A percentile compares a stretch with the other conserved stretches of the same genome.
Conservation (phyloP, 2,329 filamentous ascomycete species). For the Tolypocladium ovalisporum region DNA sequence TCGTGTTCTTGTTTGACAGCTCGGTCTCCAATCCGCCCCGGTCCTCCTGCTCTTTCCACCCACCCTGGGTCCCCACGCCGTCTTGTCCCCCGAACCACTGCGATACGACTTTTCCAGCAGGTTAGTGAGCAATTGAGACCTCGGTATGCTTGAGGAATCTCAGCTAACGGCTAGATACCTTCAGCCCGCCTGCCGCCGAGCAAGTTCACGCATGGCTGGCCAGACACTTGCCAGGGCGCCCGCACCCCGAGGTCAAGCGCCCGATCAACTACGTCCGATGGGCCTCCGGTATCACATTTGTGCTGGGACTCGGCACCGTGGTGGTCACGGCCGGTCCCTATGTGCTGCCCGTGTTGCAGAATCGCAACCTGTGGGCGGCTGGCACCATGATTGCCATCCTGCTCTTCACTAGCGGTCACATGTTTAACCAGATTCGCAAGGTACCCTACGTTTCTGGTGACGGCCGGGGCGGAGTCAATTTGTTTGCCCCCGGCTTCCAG, state of each 20-base stretch:
- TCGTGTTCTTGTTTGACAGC: conserved; percentile 35
- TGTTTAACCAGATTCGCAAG: conserved; percentile 98
- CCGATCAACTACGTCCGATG: conserved; percentile 82
- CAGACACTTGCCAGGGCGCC: conserved; percentile 66
- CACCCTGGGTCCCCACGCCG: conserved; percentile 71
- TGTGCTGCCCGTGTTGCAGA: conserved; percentile 70
- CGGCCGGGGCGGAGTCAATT: conserved; percentile 74
- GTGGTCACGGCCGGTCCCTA: conserved; percentile 66
- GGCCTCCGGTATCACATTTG: conserved; percentile 53
- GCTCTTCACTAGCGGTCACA: conserved; percentile 90
- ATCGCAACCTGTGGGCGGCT: conserved; percentile 88
- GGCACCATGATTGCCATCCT: conserved; percentile 81
- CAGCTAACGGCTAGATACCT: background rate
- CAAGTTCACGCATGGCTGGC: conserved; percentile 68
- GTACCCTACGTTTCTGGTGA: conserved; percentile 85
- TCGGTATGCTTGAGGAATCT: background rate
- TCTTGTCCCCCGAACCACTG: conserved; percentile 53
- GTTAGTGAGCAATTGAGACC: conserved; percentile 35
- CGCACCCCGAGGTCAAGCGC: conserved; percentile 66
- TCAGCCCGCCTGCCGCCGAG: conserved; percentile 64
- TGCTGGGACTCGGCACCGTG: conserved; percentile 59
- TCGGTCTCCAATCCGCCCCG: conserved; percentile 88
- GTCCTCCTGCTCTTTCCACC: conserved; percentile 82
- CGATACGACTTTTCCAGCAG: conserved; percentile 79
- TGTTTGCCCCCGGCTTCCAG: conserved; percentile 87